These are phyloP conservation scores for Naganishia randhawae DNA, from an alignment of 768 basidiomycete genomes.

Conservation along the genomic window DNA sequence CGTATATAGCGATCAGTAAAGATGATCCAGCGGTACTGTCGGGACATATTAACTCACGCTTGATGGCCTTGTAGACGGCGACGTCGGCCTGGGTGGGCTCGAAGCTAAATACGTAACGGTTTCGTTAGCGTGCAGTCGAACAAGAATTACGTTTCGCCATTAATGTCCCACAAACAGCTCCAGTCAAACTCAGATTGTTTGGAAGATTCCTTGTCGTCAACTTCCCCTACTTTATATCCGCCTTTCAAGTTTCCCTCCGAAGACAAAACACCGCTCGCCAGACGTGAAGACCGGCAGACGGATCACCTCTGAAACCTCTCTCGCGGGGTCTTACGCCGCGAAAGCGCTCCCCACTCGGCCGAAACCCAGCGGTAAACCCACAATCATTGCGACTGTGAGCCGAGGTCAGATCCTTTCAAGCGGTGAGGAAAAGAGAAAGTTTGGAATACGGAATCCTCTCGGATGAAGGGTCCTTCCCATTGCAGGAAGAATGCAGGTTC, in stretches of 20 bases:
- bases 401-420: conserved; percentile 21
- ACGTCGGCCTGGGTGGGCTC: conserved; percentile 93
- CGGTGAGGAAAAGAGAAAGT: conserved; percentile 12
- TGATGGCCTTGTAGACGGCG: conserved; percentile 76
- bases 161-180: background rate
- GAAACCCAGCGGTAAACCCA: conserved; percentile 17
- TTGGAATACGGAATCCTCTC: conserved; percentile 23
- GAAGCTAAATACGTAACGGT: conserved; percentile 58
- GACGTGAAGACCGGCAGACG: conserved; percentile 21
- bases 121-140: background rate
- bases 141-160: background rate
- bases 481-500: conserved; percentile 34
- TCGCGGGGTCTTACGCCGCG: conserved; percentile 52
- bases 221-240: conserved; percentile 25
- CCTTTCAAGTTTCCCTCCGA: conserved; percentile 15
- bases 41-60: conserved; percentile 18
- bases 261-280: conserved; percentile 22
- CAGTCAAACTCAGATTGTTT: conserved; percentile 46
- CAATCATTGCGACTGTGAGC: conserved; percentile 20
- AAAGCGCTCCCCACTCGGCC: conserved; percentile 20
- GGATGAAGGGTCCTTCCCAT: conserved; percentile 25
- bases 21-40: background rate
- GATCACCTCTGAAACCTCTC: conserved; percentile 33
- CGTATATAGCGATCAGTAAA: background rate
- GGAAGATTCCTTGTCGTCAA: conserved; percentile 45